Percentiles rank a stretch among this genome's conserved stretches.
phyloP scores from a whole-genome alignment of 164 flowering plant species.

The Chimonanthus salicifolius region DNA sequence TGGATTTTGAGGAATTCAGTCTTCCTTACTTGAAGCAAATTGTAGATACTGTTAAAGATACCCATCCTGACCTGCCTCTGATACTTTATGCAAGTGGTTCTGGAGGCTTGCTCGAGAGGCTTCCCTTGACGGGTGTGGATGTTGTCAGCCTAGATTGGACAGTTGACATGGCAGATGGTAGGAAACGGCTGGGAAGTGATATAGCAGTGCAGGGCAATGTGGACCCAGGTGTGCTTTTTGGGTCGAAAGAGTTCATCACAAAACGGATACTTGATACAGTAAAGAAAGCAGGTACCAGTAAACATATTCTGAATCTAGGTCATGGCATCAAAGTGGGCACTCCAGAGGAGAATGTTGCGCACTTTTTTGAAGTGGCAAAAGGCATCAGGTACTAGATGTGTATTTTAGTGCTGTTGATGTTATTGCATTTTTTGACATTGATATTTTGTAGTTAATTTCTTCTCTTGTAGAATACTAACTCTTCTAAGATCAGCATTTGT shows the following conservation, averaged over 20 bases:
- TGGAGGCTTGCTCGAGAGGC: constrained; percentile 89
- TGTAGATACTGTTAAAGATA: constrained; percentile 71
- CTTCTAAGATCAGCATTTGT: background rate
- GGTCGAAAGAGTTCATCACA: constrained; percentile 85
- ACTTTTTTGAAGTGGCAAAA: constrained; percentile 93
- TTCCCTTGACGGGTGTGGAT: constrained; percentile 80
- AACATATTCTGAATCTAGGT: constrained; percentile 88
- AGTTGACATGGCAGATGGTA: constrained; percentile 94
- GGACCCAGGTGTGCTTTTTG: constrained; percentile 94
- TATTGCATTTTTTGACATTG: background rate
- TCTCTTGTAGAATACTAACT: background rate
- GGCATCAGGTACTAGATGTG: constrained; percentile 52
- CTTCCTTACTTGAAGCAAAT: constrained; percentile 88
- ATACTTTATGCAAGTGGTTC: constrained; percentile 97
- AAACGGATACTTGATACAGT: constrained; percentile 71
- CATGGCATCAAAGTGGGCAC: constrained; percentile 96
- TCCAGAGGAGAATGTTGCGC: constrained; percentile 95
- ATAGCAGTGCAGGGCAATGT: constrained; percentile 92
- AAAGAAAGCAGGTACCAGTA: constrained; percentile 81
- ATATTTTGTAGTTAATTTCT: background rate
- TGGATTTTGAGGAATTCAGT: constrained; percentile 93
- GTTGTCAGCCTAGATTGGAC: constrained; percentile 99
- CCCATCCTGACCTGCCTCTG: constrained; percentile 85
- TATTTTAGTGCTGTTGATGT: background rate
- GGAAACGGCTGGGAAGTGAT: constrained; percentile 63